phyloP scores from a whole-genome alignment of 2,329 filamentous ascomycete species.

The Fusarium albidum region DNA sequence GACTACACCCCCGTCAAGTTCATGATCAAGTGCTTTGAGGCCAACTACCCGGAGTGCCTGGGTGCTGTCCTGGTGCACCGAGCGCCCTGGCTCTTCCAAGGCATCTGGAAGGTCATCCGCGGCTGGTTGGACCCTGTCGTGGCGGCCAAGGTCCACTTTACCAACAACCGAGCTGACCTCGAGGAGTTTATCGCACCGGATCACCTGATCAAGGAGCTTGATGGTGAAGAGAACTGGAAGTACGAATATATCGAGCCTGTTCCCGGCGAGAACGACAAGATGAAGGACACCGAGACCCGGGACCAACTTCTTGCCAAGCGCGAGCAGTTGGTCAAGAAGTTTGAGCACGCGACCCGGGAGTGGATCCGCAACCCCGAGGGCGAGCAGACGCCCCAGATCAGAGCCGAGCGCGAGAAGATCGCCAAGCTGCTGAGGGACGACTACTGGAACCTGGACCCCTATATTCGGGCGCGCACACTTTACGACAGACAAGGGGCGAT shows the following conservation, averaged over 20 bases:
- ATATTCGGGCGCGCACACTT: slow-evolving; percentile 80
- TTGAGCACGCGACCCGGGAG: slow-evolving; percentile 75
- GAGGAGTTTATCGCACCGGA: slow-evolving; percentile 75
- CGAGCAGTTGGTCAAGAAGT: slow-evolving; percentile 72
- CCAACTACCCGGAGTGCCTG: slow-evolving; percentile 94
- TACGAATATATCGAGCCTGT: slow-evolving; percentile 84
- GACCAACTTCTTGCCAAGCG: slow-evolving; percentile 71
- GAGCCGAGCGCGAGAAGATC: slow-evolving; percentile 66
- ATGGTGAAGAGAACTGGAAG: slow-evolving; percentile 84
- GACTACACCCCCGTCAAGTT: slow-evolving; percentile 98
- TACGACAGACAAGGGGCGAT: slow-evolving; percentile 86
- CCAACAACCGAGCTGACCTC: slow-evolving; percentile 81
- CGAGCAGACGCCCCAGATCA: slow-evolving; percentile 55
- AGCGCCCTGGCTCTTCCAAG: slow-evolving; percentile 96
- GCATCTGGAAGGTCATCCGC: slow-evolving; percentile 95
- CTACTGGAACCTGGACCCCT: slow-evolving; percentile 93
- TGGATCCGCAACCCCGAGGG: slow-evolving; percentile 70
- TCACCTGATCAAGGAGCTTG: slow-evolving; percentile 83
- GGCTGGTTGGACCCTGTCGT: slow-evolving; percentile 98
- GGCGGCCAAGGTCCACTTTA: slow-evolving; percentile 92
- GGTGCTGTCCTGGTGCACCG: slow-evolving; percentile 94
- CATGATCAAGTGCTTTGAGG: slow-evolving; percentile 99
- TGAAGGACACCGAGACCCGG: slow-evolving; percentile 71
- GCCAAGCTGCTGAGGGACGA: slow-evolving; percentile 72
- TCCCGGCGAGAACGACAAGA: slow-evolving; percentile 76